Conservation (phyloP, 139 green algal species). For the Chlorella sp. region DNA sequence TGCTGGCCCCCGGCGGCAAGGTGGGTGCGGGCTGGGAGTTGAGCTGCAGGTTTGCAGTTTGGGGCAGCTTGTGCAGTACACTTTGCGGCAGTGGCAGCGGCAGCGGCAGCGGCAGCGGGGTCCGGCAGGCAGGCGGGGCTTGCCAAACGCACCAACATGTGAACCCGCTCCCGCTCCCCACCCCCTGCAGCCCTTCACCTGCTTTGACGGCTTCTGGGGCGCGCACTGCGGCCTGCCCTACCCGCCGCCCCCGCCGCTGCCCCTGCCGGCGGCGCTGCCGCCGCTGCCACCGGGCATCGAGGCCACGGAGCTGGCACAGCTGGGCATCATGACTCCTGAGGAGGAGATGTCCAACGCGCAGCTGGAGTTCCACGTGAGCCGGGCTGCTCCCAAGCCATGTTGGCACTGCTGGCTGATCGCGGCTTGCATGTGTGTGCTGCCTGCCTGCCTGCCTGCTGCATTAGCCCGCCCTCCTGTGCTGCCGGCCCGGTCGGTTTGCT, state of each 20-base stretch:
- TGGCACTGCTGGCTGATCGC: too few species aligned
- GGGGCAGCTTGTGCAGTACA: too few species aligned
- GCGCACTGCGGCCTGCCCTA: conserved; percentile 50
- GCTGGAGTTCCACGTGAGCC: conserved; percentile 74
- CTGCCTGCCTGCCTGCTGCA: neutral
- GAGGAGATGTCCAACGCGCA: conserved; percentile 80
- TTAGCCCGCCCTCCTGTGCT: too few species aligned
- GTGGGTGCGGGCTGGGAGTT: neutral
- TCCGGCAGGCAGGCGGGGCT: neutral
- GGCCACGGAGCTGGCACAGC: conserved; percentile 47
- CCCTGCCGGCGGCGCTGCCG: conserved; percentile 54
- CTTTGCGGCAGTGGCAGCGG: too few species aligned
- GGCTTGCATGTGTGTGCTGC: too few species aligned
- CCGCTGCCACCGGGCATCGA: conserved; percentile 35
- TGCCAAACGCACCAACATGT: neutral
- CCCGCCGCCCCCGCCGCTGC: conserved; percentile 61
- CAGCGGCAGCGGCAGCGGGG: too few species aligned
- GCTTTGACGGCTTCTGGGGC: conserved; percentile 85
- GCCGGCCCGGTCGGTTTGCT: too few species aligned
- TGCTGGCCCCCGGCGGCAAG: conserved; percentile 68
- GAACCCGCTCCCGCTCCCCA: neutral
- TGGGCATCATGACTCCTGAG: conserved; percentile 81
- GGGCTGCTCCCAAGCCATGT: too few species aligned
- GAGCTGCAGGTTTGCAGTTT: too few species aligned
- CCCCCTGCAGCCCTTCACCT: conserved; percentile 71